Base-by-base conservation (phyloP, 75 land plant species). In the Cupressus sempervirens region DNA sequence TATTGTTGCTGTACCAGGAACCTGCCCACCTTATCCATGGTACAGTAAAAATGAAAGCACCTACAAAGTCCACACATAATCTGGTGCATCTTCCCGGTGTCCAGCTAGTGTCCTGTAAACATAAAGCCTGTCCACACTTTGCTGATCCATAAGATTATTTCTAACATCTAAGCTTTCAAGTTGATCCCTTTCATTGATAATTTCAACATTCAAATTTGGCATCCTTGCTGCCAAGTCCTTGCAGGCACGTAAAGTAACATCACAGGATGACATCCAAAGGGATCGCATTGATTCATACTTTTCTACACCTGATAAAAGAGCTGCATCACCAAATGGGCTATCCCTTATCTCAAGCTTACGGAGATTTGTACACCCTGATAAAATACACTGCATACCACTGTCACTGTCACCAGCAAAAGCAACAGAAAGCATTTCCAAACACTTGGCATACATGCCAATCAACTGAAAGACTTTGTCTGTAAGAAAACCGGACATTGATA, bases 241-340 rank as follows among this genome's bases (percentile, higher is more conserved):
- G 88, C 96, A 93, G 48, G 90, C 99, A 72, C 86, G 85, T 32
- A 88, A 38, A 30, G 96, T 97, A 52, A 97, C 89, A 76, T 88
- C 53, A 84, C 99, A 97, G 58, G 93, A 84, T 58, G 99, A 97
- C 99, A 97, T 95, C 99, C 99, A 97, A 89, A 97, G 90, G 90
- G 96, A 96, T 85, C 99, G 92, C 99, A 97, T 95, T 87, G 96
- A 89, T 84, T 97, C 98, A 87, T 97, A 97, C 90, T 90, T 92
- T 83, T 91, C 89, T 74, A 91, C 76, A 76, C 93, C 93, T 38
- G 81, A 30, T 56, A 97, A 88, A 62, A 97, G 93, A 75, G 98
- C 99, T 18, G 26, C 87, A 81, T 97, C 88, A 38, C 99, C 98
- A 83, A 97, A 97, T 16, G 99, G 99, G 81, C 97, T 83, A 86